A percentile compares a stretch with the other conserved stretches of the same genome.
Conservation (phyloP, 23 red algal species). For the Gracilaria caudata region DNA sequence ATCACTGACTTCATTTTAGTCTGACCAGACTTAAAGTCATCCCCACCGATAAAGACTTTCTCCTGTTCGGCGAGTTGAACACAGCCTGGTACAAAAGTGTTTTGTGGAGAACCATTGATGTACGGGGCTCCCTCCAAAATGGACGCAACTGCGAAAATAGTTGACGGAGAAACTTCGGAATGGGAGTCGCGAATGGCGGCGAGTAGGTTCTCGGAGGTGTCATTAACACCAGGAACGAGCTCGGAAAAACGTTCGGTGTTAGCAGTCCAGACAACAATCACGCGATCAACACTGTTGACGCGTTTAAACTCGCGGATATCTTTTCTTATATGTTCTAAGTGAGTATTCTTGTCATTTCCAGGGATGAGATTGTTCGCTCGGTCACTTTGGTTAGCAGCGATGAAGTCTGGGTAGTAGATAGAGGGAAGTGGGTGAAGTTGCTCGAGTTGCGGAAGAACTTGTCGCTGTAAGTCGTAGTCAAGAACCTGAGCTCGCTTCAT, state of each 20-base stretch:
- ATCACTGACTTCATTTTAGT: constrained; percentile 98
- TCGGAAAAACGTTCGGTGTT: constrained; percentile 96
- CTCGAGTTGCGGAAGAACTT: constrained; percentile 74
- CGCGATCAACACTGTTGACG: constrained; percentile 80
- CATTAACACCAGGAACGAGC: constrained; percentile 86
- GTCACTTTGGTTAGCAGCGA: constrained; percentile 92
- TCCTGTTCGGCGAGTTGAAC: constrained; percentile 84
- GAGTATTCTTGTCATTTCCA: constrained; percentile 83
- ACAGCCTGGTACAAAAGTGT: constrained; percentile 98
- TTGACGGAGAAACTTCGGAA: constrained; percentile 87
- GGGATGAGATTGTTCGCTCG: constrained; percentile 90
- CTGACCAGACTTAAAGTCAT: constrained; percentile 99
- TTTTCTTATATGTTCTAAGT: constrained; percentile 79
- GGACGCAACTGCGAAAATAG: constrained; percentile 95
- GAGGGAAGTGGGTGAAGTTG: constrained; percentile 78
- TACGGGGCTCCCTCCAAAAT: constrained; percentile 96
- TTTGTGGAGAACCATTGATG: constrained; percentile 98
- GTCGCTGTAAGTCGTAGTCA: constrained; percentile 93
- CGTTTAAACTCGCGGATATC: constrained; percentile 91
- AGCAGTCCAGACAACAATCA: constrained; percentile 98
- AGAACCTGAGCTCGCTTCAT: constrained; percentile 91
- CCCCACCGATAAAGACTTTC: constrained; percentile 91
- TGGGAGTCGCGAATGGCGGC: constrained; percentile 78
- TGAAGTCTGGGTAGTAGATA: constrained; percentile 93
- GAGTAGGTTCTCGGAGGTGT: constrained; percentile 88